Evolutionary conservation across 2,329 filamentous ascomycete species (phyloP).

Genomic region (Stachybotrys chlorohalonatus): DNA sequence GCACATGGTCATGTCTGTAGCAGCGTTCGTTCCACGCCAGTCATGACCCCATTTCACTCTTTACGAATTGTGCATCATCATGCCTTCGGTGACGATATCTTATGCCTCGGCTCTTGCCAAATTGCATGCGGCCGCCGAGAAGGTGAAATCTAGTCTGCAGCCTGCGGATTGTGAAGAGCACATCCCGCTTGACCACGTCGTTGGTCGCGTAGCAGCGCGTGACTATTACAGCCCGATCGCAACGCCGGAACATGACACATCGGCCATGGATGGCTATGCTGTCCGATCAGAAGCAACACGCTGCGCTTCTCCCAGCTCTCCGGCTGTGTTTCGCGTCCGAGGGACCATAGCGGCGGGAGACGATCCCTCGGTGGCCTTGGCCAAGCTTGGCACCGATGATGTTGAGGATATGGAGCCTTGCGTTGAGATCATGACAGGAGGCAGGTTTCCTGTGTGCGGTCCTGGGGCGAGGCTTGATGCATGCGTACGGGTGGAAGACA

Average conservation of each 20-base stretch:
- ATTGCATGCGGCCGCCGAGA: not conserved
- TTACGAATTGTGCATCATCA: not conserved
- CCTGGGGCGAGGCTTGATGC: not conserved
- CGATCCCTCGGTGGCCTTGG: not conserved
- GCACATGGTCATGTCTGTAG: too few species aligned
- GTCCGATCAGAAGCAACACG: not conserved
- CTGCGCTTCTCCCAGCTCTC: not conserved
- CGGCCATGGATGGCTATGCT: not conserved
- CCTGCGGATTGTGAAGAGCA: not conserved
- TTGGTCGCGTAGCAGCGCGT: not conserved
- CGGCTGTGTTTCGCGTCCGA: not conserved
- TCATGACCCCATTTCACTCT: not conserved
- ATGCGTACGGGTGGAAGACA: not conserved
- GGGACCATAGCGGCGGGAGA: constrained; percentile 1
- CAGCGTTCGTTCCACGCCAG: too few species aligned
- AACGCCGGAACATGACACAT: not conserved
- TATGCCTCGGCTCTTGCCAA: not conserved
- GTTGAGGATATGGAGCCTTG: not conserved
- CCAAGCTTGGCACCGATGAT: not conserved
- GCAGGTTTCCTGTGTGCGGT: not conserved
- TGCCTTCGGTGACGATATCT: not conserved
- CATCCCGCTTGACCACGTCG: not conserved
- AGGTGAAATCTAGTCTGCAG: not conserved
- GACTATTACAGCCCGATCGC: not conserved
- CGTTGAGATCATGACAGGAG: not conserved